Base-by-base conservation (phyloP, 2,329 filamentous ascomycete species). In the Neoascochyta sp. region DNA sequence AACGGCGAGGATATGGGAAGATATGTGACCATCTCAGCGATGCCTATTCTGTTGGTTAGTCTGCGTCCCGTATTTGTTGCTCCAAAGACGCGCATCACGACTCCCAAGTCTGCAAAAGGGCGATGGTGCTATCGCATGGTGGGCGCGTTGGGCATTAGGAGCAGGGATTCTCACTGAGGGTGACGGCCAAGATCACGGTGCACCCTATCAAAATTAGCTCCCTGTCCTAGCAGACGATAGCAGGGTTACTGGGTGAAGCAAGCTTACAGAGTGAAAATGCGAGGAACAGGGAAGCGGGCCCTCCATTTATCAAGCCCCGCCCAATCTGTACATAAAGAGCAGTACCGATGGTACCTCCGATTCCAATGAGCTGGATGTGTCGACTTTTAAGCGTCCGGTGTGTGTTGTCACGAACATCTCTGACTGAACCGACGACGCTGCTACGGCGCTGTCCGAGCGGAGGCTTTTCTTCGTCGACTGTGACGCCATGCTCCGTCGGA, bases 21-120 rank as follows among this genome's bases (percentile, higher is more conserved):
- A 43, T 83, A 86, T 0, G 81, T 83, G 6, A 85, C 82, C 81
- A 87, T 86, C 57, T 87, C 83, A 9, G 81, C 80, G 65, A 84
- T 76, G 53, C 65, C 61, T 65, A 41, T 9, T 16, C 12, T 24
- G 15, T 16, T 9, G 18, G 39, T 58, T 49, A 54, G 52, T 43
- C 31, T 20, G 21, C 11, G 27, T 37, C 32, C 22, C 35, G 29
- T 23, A 32, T 32, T 26, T 26, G 24, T 23, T 34, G 36, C 32
- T 35, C n/a, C n/a, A n/a, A n/a, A n/a, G n/a, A n/a, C n/a, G n/a
- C n/a, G n/a, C n/a, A n/a, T n/a, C n/a, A n/a, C n/a, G n/a, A n/a
- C n/a, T n/a, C n/a, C n/a, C n/a, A n/a, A n/a, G n/a, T n/a, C n/a
- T n/a, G n/a, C n/a, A n/a, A n/a, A n/a, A n/a, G n/a, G n/a, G n/a